A percentile compares a stretch with the other conserved stretches of the same genome.
These are phyloP conservation scores for Pleurotus salmoneostramineus DNA, from an alignment of 768 basidiomycete genomes.

Conservation along the genomic window DNA sequence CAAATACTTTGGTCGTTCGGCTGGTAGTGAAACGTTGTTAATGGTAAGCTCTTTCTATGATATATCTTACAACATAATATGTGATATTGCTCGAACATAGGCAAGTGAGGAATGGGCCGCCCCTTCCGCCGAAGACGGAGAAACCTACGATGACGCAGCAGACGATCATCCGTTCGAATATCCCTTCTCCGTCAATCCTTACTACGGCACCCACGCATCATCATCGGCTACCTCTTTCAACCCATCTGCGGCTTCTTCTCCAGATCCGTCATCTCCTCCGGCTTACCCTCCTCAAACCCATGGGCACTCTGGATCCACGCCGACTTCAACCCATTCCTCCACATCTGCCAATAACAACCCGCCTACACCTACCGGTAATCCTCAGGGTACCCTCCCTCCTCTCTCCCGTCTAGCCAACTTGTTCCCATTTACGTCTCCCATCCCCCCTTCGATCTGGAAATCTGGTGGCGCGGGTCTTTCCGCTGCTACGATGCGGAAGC, in stretches of 20 bases:
- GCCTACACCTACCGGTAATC: not conserved
- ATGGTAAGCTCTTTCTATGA: not conserved
- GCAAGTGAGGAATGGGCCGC: constrained; percentile 28
- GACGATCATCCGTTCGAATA: constrained; percentile 2
- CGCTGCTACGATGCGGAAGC: constrained; percentile 10
- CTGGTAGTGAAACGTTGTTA: constrained; percentile 51
- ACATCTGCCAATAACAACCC: not conserved
- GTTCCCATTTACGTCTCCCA: constrained; percentile 34
- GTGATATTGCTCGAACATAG: constrained; percentile 9
- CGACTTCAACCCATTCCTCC: constrained; percentile 8
- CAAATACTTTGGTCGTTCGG: constrained; percentile 63
- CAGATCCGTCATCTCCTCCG: not conserved
- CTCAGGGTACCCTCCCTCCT: constrained; percentile 15
- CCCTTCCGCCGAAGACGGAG: constrained; percentile 21
- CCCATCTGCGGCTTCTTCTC: not conserved
- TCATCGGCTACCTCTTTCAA: not conserved
- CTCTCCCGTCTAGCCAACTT: constrained; percentile 33
- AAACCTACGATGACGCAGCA: constrained; percentile 16
- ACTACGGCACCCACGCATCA: not conserved
- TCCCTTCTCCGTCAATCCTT: not conserved
- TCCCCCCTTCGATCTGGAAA: not conserved
- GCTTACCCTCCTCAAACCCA: not conserved
- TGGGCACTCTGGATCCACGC: not conserved
- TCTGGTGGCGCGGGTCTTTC: not conserved
- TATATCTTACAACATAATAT: not conserved